Evolutionary conservation across 108 stramenopile species (phyloP), one percentile per base, ranked within the genome.

Genomic region (Pseudonitzschia multistriata): DNA sequence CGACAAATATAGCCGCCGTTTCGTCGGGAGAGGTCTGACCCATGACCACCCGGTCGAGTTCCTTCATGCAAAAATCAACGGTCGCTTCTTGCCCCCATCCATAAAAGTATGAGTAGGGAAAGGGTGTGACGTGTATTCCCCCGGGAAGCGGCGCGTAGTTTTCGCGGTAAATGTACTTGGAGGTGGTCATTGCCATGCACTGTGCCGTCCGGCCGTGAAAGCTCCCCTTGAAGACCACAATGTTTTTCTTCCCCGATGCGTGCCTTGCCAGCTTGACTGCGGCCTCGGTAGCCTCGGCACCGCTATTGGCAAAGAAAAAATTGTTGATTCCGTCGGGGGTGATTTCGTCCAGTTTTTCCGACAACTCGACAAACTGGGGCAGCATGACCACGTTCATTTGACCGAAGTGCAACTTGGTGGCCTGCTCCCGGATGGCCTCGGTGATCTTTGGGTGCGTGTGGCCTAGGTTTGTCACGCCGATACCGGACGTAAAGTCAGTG

Each of bases 181-280:
- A 49, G 11, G 66, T 67, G 2, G 88, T 89, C 80, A 89, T 76
- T 34, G 85, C 86, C 84, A 86, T 81, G n/a, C 86, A 83, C 33
- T 83, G 86, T 60, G 79, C 54, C 1, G 88, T 88, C 47, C 88
- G 81, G 17, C 88, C 88, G 69, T 90, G 88, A 74, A 86, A 87
- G 5, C 80, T 81, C 11, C 86, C 87, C 24, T 71, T 68, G 37
- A 85, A 83, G 64, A 84, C 84, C 40, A 90, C 80, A 54, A 90
- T 76, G 29, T 73, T 83, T 35, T 42, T 65, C 78, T 85, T 85
- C 24, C 83, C 73, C 29, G 88, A 88, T n/a, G 78, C 83, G 50
- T 81, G 77, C 35, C 86, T 67, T 14, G 88, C 88, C 49, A 88
- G 59, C 55, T 88, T 88, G 72, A 90, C 67, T n/a, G 86, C 75